Base-by-base conservation (phyloP, 306 rosid species). In the Mimosa bimucronata region DNA sequence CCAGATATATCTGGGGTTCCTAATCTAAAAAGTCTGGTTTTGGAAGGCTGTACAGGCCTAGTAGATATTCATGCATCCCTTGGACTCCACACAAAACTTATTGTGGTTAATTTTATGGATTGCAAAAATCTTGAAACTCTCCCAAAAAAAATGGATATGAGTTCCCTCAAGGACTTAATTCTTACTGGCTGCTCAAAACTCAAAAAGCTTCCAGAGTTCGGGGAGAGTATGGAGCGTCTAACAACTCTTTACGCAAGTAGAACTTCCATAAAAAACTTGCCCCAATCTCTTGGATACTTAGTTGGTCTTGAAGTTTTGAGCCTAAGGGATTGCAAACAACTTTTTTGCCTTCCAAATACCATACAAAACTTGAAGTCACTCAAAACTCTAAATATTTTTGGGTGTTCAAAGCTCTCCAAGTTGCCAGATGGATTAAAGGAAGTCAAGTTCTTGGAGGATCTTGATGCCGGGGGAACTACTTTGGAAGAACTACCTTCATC, bases 171-270 rank as follows among this genome's bases (percentile, higher is more conserved):
- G 48, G 19, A 3, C 2, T 19, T 78, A 0, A 26, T 26, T 25
- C 18, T 78, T 52, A 37, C 81, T 52, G 76, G 81, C 69, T 78
- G 81, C 26, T 38, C 60, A 1, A 16, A 16, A 66, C 25, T 66
- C 37, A 66, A 31, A 18, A 66, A 34, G 5, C 45, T 66, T 34
- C 31, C 76, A 5, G 81, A 67, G 10, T 38, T 78, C 10, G 76
- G 76, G 8, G 45, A 3, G 18, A 38, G 25, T 9, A 78, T 68
- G 81, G 16, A 42, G 18, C 0, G 3, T 18, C 65, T 78, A 62
- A 37, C 45, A 5, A 21, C 5, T 6, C 76, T 68, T 26, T 13
- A 10, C n/a, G 52, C 50, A 23, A 23, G 14, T 3, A 29, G 74
- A 41, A 70, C 57, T 70, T 21, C 74, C 55, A 21, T 70, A 70